Conservation (phyloP, 768 basidiomycete genomes). For the Pleurotus ostreatus region DNA sequence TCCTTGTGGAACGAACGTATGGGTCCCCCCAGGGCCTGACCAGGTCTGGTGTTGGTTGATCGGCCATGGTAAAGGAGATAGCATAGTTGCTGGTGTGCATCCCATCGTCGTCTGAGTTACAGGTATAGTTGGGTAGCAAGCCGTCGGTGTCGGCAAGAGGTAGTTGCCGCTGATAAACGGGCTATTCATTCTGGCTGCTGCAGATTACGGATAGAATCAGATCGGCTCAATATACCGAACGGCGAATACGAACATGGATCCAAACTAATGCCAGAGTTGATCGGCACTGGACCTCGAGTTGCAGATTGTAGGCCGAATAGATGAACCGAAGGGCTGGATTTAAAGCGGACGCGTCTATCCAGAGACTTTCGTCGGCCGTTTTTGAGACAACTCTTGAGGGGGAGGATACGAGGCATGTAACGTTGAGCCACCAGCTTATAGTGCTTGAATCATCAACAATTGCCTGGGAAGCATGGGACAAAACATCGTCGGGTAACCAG, state of each 20-base stretch:
- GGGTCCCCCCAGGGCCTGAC: background rate
- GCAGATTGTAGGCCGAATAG: background rate
- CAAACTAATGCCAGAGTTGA: background rate
- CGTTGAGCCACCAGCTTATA: too few relatives aligned
- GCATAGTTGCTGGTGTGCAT: background rate
- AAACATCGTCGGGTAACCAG: too few relatives aligned
- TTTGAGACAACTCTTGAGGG: background rate
- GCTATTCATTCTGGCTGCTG: background rate
- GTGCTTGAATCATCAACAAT: too few relatives aligned
- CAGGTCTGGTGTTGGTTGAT: background rate
- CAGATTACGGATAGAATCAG: background rate
- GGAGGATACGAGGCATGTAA: background rate
- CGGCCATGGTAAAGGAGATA: background rate
- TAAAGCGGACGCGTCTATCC: background rate
- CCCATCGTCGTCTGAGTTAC: background rate
- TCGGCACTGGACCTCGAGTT: background rate
- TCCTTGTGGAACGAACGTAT: background rate
- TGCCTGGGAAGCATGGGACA: too few relatives aligned
- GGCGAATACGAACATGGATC: background rate
- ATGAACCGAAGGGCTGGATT: background rate
- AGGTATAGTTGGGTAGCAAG: background rate
- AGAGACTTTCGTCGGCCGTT: background rate
- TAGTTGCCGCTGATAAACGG: background rate
- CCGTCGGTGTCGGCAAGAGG: background rate
- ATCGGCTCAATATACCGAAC: background rate